Conservation (phyloP, 2,329 filamentous ascomycete genomes). For the Dactylellina drechsleri region DNA sequence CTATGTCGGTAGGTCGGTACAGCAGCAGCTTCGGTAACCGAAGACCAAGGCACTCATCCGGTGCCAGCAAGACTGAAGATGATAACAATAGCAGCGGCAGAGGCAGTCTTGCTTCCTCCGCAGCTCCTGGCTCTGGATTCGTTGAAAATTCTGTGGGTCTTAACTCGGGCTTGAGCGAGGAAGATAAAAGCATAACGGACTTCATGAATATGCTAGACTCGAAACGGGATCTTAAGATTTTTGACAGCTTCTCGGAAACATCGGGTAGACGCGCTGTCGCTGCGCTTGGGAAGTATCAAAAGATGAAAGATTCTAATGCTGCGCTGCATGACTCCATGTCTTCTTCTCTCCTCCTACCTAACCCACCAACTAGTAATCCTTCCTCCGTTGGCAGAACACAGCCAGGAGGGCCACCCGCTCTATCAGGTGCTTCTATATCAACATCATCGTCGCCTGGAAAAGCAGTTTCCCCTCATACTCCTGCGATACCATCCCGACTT, state of each 20-base stretch:
- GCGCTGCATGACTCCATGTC: constrained; percentile 92
- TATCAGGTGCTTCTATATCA: constrained; percentile 76
- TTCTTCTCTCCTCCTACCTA: constrained; percentile 82
- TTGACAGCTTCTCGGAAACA: constrained; percentile 72
- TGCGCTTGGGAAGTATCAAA: constrained; percentile 84
- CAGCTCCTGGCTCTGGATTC: constrained; percentile 79
- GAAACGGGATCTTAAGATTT: constrained; percentile 84
- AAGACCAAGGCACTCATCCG: constrained; percentile 78
- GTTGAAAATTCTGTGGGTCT: constrained; percentile 74
- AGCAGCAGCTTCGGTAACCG: constrained; percentile 95
- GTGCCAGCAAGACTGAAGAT: constrained; percentile 69
- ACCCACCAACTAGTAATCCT: constrained; percentile 56
- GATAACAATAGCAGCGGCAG: constrained; percentile 70
- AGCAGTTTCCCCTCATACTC: constrained; percentile 88
- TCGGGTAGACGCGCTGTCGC: constrained; percentile 77
- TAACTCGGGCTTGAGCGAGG: constrained; percentile 74
- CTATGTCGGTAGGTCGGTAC: constrained; percentile 75
- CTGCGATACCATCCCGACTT: constrained; percentile 90
- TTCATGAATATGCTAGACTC: constrained; percentile 90
- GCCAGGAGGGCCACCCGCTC: constrained; percentile 71
- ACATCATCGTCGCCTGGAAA: constrained; percentile 90
- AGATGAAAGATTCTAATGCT: constrained; percentile 88
- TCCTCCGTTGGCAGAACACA: constrained; percentile 68
- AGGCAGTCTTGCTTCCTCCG: constrained; percentile 66
- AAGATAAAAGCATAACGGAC: constrained; percentile 92